Percentiles rank a stretch among this genome's conserved stretches.
phyloP scores from a whole-genome alignment of 352 stramenopile genomes.

The Pythium grandisporangium region DNA sequence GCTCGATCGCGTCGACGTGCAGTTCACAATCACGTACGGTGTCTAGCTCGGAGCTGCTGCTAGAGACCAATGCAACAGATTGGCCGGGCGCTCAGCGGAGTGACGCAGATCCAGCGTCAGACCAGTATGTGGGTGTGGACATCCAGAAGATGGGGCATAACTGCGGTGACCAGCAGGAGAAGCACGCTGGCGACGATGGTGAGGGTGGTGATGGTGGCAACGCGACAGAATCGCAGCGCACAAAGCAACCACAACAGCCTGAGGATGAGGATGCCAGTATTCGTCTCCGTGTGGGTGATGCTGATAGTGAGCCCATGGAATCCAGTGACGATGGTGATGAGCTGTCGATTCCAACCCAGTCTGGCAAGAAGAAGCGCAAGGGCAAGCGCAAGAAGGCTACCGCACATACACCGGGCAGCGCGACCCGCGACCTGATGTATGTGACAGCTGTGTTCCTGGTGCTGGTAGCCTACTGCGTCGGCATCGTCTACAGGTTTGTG shows the following conservation, averaged over 20 bases:
- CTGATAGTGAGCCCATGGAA: too few relatives aligned
- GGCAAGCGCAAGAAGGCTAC: not conserved
- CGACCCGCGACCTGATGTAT: not conserved
- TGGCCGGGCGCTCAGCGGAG: not conserved
- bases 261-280: conserved; percentile 3
- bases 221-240: not conserved
- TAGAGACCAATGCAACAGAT: not conserved
- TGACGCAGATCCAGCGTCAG: conserved; percentile 2
- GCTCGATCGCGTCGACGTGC: conserved; percentile 3
- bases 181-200: too few relatives aligned
- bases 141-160: too few relatives aligned
- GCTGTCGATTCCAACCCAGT: too few relatives aligned
- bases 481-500: conserved; percentile 30
- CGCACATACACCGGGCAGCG: not conserved
- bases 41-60: not conserved
- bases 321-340: not conserved
- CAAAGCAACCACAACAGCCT: not conserved
- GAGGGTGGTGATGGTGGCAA: not conserved
- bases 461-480: conserved; percentile 28
- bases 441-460: conserved; percentile 9
- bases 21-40: conserved; percentile 2
- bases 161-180: too few relatives aligned
- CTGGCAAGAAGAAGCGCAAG: not conserved
- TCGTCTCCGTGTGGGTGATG: too few relatives aligned
- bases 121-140: not conserved